Evolutionary conservation across 208 protist genomes (phyloP).

Genomic region (Leishmania lainsoni): DNA sequence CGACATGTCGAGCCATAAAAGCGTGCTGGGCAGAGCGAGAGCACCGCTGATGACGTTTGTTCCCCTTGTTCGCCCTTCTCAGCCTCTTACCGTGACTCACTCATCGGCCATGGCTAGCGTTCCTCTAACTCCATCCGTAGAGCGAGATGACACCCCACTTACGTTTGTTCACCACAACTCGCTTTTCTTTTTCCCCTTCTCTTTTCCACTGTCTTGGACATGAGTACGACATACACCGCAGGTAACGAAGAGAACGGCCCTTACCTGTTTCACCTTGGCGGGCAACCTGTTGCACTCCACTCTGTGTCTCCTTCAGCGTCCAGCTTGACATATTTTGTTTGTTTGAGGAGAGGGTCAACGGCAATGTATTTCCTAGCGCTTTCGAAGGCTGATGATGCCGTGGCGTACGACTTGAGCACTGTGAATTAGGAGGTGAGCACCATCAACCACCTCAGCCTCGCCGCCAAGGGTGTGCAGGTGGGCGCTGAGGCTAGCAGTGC

Average conservation of each 20-base stretch:
- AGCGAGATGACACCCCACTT: neutral
- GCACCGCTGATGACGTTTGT: neutral
- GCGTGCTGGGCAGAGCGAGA: too few species aligned
- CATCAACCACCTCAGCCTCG: slow-evolving; percentile 7
- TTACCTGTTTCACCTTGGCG: neutral
- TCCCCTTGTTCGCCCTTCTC: neutral
- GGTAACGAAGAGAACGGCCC: neutral
- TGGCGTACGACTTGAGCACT: neutral
- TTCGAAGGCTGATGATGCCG: neutral
- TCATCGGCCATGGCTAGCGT: neutral
- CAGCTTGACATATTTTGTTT: neutral
- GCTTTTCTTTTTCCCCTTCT: neutral
- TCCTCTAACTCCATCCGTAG: too few species aligned
- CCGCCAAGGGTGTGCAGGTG: neutral
- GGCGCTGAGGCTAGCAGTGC: neutral
- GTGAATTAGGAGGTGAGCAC: slow-evolving; percentile 10
- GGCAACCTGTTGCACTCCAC: too few species aligned
- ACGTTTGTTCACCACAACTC: neutral
- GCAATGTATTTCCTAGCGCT: neutral
- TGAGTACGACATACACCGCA: neutral
- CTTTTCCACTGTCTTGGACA: neutral
- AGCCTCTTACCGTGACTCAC: neutral
- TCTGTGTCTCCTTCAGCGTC: neutral
- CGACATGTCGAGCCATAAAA: too few species aligned
- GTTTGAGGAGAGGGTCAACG: neutral